Percentiles rank a stretch among this genome's conserved stretches.
Conservation (phyloP, 371 early-diverging fungal genomes). For the Syncephalastrum sp. region DNA sequence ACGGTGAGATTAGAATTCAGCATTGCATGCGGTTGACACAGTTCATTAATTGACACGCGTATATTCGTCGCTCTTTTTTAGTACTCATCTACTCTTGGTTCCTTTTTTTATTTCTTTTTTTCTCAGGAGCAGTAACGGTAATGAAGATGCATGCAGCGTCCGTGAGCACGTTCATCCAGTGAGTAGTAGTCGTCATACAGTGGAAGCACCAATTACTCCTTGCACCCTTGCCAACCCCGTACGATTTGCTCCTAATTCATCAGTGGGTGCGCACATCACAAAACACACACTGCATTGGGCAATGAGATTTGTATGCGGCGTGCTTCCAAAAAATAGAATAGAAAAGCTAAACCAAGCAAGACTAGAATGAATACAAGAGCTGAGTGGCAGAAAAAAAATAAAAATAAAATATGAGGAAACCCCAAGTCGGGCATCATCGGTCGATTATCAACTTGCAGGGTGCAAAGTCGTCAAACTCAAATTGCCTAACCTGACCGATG, state of each 20-base stretch:
- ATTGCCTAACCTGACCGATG: constrained; percentile 12
- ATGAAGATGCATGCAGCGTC: constrained; percentile 11
- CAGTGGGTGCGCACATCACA: too few species aligned
- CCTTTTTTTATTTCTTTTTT: neutral
- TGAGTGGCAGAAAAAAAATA: too few species aligned
- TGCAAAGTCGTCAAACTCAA: constrained; percentile 16
- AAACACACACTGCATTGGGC: too few species aligned
- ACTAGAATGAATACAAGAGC: neutral
- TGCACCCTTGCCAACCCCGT: too few species aligned
- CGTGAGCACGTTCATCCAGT: constrained; percentile 16
- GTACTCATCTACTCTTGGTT: too few species aligned
- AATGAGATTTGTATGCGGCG: too few species aligned
- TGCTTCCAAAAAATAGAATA: too few species aligned
- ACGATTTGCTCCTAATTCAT: too few species aligned
- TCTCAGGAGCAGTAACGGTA: constrained; percentile 9
- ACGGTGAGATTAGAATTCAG: too few species aligned
- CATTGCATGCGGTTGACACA: neutral
- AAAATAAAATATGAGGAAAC: neutral
- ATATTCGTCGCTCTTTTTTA: constrained; percentile 2
- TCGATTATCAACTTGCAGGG: constrained; percentile 23
- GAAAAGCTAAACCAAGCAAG: neutral
- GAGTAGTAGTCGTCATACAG: too few species aligned
- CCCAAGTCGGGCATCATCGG: constrained; percentile 1
- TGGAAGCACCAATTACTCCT: too few species aligned
- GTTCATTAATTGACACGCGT: neutral